Evolutionary conservation across 345 rosid genomes (phyloP).

Genomic region (Conringia planisiliqua): DNA sequence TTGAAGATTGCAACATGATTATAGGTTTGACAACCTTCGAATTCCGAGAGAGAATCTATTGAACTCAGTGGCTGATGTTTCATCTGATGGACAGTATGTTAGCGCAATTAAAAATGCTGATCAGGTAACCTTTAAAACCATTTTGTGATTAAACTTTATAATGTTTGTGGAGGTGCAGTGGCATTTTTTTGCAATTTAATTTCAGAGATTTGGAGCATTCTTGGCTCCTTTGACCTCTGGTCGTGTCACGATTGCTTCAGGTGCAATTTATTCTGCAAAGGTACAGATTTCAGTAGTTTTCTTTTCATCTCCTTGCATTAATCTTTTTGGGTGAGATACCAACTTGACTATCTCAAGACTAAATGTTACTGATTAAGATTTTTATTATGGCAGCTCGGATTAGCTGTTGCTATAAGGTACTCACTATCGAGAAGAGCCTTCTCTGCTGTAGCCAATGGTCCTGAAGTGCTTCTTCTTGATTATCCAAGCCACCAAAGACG

Average conservation of each 20-base stretch:
- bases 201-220: constrained; percentile 96
- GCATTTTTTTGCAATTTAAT: constrained; percentile 1
- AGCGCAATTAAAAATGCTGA: constrained; percentile 80
- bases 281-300: constrained; percentile 34
- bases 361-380: constrained; percentile 6
- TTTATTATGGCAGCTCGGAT: constrained; percentile 51
- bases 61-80: constrained; percentile 92
- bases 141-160: not conserved
- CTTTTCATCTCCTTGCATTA: not conserved
- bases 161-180: not conserved
- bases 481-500: constrained; percentile 93
- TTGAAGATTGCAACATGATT: constrained; percentile 18
- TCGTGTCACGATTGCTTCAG: constrained; percentile 67
- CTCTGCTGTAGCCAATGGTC: constrained; percentile 56
- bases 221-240: constrained; percentile 92
- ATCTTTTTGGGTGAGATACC: not conserved
- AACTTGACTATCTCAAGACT: not conserved
- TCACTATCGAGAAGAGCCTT: constrained; percentile 83
- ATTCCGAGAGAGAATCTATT: constrained; percentile 84
- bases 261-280: constrained; percentile 67
- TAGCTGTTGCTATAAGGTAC: constrained; percentile 79
- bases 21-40: constrained; percentile 82
- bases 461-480: constrained; percentile 89
- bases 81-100: constrained; percentile 72
- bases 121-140: constrained; percentile 49